Evolutionary conservation across 2,329 filamentous ascomycete species (phyloP), one percentile per base, ranked within the genome.

Genomic region (Shiraia bambusicola): DNA sequence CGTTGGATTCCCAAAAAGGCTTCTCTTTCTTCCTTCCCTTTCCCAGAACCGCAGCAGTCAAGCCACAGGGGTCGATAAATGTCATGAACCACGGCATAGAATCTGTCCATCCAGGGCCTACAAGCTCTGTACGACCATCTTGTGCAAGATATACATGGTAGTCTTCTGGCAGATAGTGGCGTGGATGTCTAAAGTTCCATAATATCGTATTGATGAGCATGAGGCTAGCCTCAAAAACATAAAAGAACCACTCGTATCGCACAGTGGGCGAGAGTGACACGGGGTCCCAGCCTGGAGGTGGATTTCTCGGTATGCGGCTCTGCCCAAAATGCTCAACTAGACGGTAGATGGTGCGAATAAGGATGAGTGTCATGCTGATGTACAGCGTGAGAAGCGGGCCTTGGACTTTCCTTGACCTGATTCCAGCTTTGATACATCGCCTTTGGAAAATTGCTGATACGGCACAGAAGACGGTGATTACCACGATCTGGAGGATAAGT

Each of bases 291-390:
- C 34, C 34, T 4, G 39, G 16, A 30, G 63, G 49, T 14, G 63
- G 67, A 6, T 67, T 67, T 15, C 69, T 64, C 16, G 75, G 65
- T 10, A 75, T 60, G 17, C 62, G 50, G 0, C 73, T 66, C n/a
- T 76, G 58, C 36, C 69, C 71, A 48, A 81, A 82, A 37, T 72
- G 74, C 35, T 79, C 73, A 24, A 78, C 70, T 1, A 72, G 71
- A 11, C 78, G 74, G 41, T 73, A 79, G 37, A 78, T 73, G 38
- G 66, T 63, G 37, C 76, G 76, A 2, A 78, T 55, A 13, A 73
- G 60, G 28, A 69, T 66, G 15, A 76, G 58, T 0, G 71, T 57
- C 15, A 60, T 64, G 8, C 63, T 72, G 9, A 77, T 55, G 43
- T 76, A 77, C 8, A 79, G 57, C 8, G 72, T 69, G 22, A 63